Conservation (phyloP, 2,329 filamentous ascomycete species). For the Claviceps spartinae region DNA sequence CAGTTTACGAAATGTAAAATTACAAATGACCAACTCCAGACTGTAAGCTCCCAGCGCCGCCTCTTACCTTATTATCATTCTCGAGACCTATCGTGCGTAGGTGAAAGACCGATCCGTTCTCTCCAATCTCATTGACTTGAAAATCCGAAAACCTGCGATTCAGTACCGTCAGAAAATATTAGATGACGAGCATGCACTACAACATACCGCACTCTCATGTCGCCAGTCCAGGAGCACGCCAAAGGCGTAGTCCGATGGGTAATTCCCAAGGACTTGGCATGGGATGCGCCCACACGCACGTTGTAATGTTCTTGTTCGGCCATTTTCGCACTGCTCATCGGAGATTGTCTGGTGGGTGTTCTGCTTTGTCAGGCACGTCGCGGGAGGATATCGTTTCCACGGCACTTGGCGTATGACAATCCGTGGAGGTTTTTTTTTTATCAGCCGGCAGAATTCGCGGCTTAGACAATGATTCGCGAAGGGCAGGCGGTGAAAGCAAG, state of each 20-base stretch:
- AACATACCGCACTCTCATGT: slow-evolving; percentile 24
- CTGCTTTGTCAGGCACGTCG: neutral
- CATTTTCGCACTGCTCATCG: slow-evolving; percentile 9
- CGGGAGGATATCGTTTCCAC: neutral
- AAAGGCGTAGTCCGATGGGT: slow-evolving; percentile 26
- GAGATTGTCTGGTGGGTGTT: neutral
- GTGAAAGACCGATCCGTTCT: slow-evolving; percentile 63
- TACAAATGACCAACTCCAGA: neutral
- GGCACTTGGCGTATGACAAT: too few species aligned
- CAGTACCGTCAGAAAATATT: neutral
- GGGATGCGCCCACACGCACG: slow-evolving; percentile 18
- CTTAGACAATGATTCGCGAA: neutral
- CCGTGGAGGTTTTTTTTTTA: too few species aligned
- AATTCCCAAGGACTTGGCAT: slow-evolving; percentile 25
- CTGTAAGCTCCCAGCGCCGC: neutral
- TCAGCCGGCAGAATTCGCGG: neutral
- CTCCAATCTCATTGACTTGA: slow-evolving; percentile 75
- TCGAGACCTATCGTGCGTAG: slow-evolving; percentile 35
- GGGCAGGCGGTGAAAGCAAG: neutral
- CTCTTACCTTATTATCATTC: slow-evolving; percentile 8
- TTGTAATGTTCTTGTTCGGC: slow-evolving; percentile 17
- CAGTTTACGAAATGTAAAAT: neutral
- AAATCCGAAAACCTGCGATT: slow-evolving; percentile 72
- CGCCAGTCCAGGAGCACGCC: slow-evolving; percentile 24
- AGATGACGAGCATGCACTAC: neutral